A percentile compares a stretch with the other conserved stretches of the same genome.
Evolutionary conservation across 2,329 filamentous ascomycete genomes (phyloP).

Genomic region (Acephala macrosclerotiorum): DNA sequence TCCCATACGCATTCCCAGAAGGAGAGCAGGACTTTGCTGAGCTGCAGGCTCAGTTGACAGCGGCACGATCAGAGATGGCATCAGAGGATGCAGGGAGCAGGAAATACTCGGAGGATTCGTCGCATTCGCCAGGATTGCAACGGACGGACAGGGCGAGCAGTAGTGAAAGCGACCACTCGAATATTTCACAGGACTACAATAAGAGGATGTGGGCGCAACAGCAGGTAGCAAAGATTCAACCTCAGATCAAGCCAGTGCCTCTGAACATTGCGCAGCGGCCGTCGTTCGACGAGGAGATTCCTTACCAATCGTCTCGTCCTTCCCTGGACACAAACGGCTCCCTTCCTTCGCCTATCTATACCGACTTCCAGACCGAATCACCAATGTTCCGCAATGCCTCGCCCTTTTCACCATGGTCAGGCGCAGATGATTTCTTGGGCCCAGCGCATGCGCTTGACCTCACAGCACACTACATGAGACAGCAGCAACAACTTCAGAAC

Average conservation of each 20-base stretch:
- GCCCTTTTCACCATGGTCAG: slow-evolving; percentile 37
- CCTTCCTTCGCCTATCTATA: slow-evolving; percentile 38
- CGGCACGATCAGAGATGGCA: slow-evolving; percentile 31
- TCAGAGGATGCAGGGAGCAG: slow-evolving; percentile 33
- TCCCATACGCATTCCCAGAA: slow-evolving; percentile 66
- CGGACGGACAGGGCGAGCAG: slow-evolving; percentile 39
- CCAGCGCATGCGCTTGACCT: slow-evolving; percentile 33
- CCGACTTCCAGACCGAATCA: slow-evolving; percentile 37
- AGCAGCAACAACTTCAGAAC: slow-evolving; percentile 27
- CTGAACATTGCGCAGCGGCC: slow-evolving; percentile 23
- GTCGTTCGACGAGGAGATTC: slow-evolving; percentile 25
- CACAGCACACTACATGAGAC: slow-evolving; percentile 36
- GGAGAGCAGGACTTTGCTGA: slow-evolving; percentile 64
- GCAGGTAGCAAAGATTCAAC: slow-evolving; percentile 23
- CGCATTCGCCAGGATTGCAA: slow-evolving; percentile 33
- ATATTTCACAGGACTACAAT: slow-evolving; percentile 37
- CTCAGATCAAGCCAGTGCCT: slow-evolving; percentile 22
- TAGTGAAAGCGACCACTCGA: slow-evolving; percentile 40
- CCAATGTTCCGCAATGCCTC: slow-evolving; percentile 38
- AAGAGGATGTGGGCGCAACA: slow-evolving; percentile 33
- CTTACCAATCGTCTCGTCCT: slow-evolving; percentile 25
- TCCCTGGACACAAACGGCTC: slow-evolving; percentile 33
- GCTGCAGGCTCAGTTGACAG: slow-evolving; percentile 61
- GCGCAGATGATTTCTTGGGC: slow-evolving; percentile 37
- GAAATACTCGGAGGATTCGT: slow-evolving; percentile 33